Conservation (phyloP, 2,329 filamentous ascomycete genomes). For the Beauveria sp. region DNA sequence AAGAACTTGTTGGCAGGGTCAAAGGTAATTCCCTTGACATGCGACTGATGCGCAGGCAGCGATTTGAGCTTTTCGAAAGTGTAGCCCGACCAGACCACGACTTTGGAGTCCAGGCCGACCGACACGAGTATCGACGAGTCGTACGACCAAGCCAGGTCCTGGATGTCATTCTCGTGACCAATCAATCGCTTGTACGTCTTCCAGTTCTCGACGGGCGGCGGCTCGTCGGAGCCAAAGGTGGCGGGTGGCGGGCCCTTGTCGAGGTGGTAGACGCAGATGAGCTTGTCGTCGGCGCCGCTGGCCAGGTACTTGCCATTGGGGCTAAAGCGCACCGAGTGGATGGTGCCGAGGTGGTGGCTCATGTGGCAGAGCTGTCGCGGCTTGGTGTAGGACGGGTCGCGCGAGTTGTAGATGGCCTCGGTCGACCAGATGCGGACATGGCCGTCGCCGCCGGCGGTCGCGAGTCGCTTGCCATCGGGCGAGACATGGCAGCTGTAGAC, state of each 20-base stretch:
- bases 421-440: slow-evolving; percentile 98
- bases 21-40: slow-evolving; percentile 98
- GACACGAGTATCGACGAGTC: slow-evolving; percentile 95
- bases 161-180: slow-evolving; percentile 96
- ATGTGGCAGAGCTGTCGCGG: slow-evolving; percentile 95
- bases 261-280: slow-evolving; percentile 93
- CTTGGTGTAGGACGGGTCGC: slow-evolving; percentile 61
- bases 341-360: slow-evolving; percentile 96
- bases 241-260: slow-evolving; percentile 74
- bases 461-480: slow-evolving; percentile 83
- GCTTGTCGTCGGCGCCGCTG: slow-evolving; percentile 96
- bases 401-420: slow-evolving; percentile 79
- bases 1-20: slow-evolving; percentile 99
- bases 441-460: slow-evolving; percentile 93
- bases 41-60: slow-evolving; percentile 84
- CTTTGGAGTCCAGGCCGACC: slow-evolving; percentile 92
- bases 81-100: slow-evolving; percentile 96
- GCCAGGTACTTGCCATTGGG: slow-evolving; percentile 92
- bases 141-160: slow-evolving; percentile 93
- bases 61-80: slow-evolving; percentile 98
- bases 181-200: slow-evolving; percentile 89
- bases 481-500: slow-evolving; percentile 98
- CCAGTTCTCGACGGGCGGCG: slow-evolving; percentile 95
- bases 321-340: slow-evolving; percentile 94
- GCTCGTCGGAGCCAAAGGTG: slow-evolving; percentile 83